phyloP scores from a whole-genome alignment of 163 green algal species.

The Trebouxia gelatinosa region DNA sequence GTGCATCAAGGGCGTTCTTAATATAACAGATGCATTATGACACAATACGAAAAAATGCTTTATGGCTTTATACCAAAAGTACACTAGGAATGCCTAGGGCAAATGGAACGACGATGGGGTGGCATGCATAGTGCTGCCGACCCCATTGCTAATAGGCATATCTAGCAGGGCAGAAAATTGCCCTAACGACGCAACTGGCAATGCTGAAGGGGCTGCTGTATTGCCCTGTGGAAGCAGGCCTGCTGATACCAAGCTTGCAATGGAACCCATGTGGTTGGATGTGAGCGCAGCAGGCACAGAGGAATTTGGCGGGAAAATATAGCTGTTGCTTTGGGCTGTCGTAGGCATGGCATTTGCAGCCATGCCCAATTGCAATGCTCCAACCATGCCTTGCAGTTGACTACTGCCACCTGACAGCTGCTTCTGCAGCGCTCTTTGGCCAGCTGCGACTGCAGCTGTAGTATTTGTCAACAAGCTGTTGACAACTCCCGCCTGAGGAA shows the following conservation, averaged over 20 bases:
- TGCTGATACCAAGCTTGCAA: conserved; percentile 2
- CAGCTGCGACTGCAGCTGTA: not conserved
- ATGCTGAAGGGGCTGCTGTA: not conserved
- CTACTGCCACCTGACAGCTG: not conserved
- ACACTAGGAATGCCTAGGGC: no score
- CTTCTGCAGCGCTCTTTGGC: not conserved
- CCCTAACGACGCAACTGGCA: not conserved
- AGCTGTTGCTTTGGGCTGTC: not conserved
- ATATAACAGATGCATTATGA: no score
- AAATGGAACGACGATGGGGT: no score
- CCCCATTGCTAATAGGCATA: no score
- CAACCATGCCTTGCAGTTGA: not conserved
- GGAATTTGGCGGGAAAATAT: not conserved
- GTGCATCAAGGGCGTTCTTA: no score
- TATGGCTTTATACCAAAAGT: no score
- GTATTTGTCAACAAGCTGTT: no score
- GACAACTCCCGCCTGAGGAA: not conserved
- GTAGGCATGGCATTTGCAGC: no score
- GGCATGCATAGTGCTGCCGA: no score
- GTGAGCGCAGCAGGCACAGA: not conserved
- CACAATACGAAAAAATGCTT: no score
- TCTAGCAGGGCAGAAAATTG: conserved; percentile 1
- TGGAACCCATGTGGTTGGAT: not conserved
- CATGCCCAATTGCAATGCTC: not conserved
- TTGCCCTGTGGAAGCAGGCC: not conserved